phyloP scores from a whole-genome alignment of 371 early-diverging fungal genomes.

The Mucor plumbeus region DNA sequence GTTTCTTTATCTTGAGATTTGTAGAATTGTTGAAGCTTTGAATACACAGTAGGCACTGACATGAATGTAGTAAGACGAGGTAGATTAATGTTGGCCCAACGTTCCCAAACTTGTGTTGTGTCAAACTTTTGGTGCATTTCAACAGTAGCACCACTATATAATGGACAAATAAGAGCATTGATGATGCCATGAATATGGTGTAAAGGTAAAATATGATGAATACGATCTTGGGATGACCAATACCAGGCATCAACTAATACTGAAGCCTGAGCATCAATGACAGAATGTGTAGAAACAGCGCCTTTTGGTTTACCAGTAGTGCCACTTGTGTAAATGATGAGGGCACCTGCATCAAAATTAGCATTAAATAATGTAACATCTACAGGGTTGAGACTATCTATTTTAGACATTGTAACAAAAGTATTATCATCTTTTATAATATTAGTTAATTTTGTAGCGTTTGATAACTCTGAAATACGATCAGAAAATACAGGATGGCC shows the following conservation, averaged over 20 bases:
- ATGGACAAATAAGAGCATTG: constrained; percentile 67
- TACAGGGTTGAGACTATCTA: constrained; percentile 5
- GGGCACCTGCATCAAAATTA: constrained; percentile 54
- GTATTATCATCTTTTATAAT: constrained; percentile 4
- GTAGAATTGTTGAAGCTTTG: constrained; percentile 62
- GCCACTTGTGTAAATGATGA: constrained; percentile 86
- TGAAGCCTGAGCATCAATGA: constrained; percentile 68
- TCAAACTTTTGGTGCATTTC: constrained; percentile 79
- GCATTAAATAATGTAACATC: constrained; percentile 20
- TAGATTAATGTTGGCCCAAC: constrained; percentile 49
- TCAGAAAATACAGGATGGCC: constrained; percentile 48
- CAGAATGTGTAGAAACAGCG: constrained; percentile 73
- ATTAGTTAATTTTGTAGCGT: constrained; percentile 17
- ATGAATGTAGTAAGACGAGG: constrained; percentile 70
- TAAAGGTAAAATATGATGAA: constrained; percentile 81
- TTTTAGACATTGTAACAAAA: not conserved
- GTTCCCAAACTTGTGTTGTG: constrained; percentile 64
- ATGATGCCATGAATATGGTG: constrained; percentile 84
- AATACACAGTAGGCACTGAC: constrained; percentile 91
- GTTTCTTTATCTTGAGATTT: constrained; percentile 29
- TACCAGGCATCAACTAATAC: constrained; percentile 78
- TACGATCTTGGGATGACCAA: constrained; percentile 67
- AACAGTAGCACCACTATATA: constrained; percentile 74
- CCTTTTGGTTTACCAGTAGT: constrained; percentile 85
- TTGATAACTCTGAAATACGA: constrained; percentile 27